These are phyloP conservation scores for Phanerochaete carnosa DNA, from an alignment of 768 basidiomycete genomes.

Conservation along the genomic window DNA sequence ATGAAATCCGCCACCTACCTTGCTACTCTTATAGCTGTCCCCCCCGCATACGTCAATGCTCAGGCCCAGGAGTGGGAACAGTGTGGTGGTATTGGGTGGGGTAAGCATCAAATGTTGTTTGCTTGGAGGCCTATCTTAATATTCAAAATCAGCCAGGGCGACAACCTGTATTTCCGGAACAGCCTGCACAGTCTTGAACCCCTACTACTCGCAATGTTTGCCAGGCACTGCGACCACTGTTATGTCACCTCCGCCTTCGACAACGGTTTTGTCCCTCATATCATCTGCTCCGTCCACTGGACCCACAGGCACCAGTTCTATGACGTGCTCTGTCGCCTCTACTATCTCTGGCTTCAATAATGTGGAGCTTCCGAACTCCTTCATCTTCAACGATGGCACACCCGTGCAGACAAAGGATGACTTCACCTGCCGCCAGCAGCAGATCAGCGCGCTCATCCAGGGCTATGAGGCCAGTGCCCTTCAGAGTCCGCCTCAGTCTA, in stretches of 20 bases:
- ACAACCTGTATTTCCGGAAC: conserved; percentile 32
- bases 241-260: conserved; percentile 11
- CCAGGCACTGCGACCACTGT: background rate
- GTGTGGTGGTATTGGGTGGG: conserved; percentile 51
- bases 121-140: background rate
- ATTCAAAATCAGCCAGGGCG: conserved; percentile 21
- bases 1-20: conserved; percentile 45
- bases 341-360: conserved; percentile 31
- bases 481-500: conserved; percentile 41
- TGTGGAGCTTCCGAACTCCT: conserved; percentile 49
- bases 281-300: conserved; percentile 26
- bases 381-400: conserved; percentile 45
- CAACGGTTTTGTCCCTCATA: conserved; percentile 21
- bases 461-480: conserved; percentile 50
- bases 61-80: conserved; percentile 44
- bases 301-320: conserved; percentile 28
- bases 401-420: conserved; percentile 42
- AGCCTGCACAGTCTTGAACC: conserved; percentile 27
- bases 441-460: conserved; percentile 49
- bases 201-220: conserved; percentile 34
- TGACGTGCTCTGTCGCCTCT: background rate
- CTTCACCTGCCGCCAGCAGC: conserved; percentile 48
- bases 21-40: conserved; percentile 36
- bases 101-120: conserved; percentile 29
- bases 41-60: conserved; percentile 44